A percentile compares a stretch with the other conserved stretches of the same genome.
Evolutionary conservation across 2,329 filamentous ascomycete genomes (phyloP).

Genomic region (Apiospora saccharicola): DNA sequence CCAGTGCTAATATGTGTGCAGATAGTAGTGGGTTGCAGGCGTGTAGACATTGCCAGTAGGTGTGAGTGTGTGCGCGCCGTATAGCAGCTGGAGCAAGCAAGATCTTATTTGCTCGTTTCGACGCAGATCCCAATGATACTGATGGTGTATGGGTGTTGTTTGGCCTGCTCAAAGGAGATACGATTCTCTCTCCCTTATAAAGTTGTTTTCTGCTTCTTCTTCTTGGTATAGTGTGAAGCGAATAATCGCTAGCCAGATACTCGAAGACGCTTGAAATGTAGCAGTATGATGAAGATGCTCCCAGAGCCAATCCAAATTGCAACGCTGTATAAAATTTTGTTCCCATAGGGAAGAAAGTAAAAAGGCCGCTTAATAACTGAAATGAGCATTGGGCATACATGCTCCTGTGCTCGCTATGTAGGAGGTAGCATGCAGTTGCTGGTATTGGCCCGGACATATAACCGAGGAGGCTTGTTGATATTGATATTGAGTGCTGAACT

Average conservation of each 20-base stretch:
- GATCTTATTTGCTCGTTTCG: too few relatives aligned
- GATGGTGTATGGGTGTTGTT: too few relatives aligned
- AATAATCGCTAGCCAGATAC: too few relatives aligned
- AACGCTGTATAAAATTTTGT: too few relatives aligned
- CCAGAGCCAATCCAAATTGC: too few relatives aligned
- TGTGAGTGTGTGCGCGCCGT: background rate
- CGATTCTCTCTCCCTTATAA: background rate
- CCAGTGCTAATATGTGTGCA: background rate
- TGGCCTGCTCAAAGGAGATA: too few relatives aligned
- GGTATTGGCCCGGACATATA: background rate
- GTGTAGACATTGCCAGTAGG: background rate
- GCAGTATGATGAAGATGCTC: too few relatives aligned
- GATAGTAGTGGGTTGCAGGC: background rate
- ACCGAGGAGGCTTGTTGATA: background rate
- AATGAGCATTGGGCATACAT: background rate
- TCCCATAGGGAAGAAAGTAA: background rate
- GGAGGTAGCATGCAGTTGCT: background rate
- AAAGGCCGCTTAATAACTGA: background rate
- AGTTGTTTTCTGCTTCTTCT: too few relatives aligned
- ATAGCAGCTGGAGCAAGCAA: background rate
- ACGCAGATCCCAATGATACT: too few relatives aligned
- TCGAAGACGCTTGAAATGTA: too few relatives aligned
- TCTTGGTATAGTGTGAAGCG: too few relatives aligned
- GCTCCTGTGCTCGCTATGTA: background rate
- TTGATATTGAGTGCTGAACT: background rate